Conservation (phyloP, 352 stramenopile genomes). For the Phytophthora pseudosyringae region DNA sequence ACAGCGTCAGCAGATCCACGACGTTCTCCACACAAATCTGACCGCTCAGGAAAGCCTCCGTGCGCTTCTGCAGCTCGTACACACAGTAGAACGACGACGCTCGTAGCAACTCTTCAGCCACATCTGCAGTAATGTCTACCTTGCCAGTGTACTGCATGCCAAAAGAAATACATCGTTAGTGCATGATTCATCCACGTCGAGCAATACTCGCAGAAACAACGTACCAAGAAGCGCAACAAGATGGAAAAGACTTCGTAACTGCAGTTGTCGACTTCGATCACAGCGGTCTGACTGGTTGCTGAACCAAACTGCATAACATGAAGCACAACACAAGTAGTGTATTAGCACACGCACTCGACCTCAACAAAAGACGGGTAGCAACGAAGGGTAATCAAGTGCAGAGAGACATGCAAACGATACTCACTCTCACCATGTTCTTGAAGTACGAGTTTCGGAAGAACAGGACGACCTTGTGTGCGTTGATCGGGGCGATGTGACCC, state of each 20-base stretch:
- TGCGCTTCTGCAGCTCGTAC: slow-evolving; percentile 86
- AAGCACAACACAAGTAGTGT: slow-evolving; percentile 12
- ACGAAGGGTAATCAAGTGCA: slow-evolving; percentile 2
- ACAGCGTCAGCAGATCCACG: slow-evolving; percentile 75
- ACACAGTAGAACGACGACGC: slow-evolving; percentile 87
- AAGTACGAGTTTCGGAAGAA: slow-evolving; percentile 93
- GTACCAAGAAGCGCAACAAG: slow-evolving; percentile 83
- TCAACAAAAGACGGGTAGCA: not conserved
- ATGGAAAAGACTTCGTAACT: slow-evolving; percentile 90
- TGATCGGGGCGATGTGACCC: slow-evolving; percentile 85
- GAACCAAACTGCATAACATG: slow-evolving; percentile 71
- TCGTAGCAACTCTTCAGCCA: slow-evolving; percentile 82
- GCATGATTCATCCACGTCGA: not conserved
- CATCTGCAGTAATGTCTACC: slow-evolving; percentile 81
- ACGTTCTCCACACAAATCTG: slow-evolving; percentile 87
- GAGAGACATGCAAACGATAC: slow-evolving; percentile 41
- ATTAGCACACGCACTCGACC: slow-evolving; percentile 15
- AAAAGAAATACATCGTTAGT: slow-evolving; percentile 24
- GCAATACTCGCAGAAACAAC: slow-evolving; percentile 20
- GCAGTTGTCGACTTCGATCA: slow-evolving; percentile 91
- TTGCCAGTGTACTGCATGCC: slow-evolving; percentile 88
- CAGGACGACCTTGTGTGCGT: slow-evolving; percentile 89
- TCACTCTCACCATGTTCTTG: slow-evolving; percentile 92
- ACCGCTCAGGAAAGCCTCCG: slow-evolving; percentile 77
- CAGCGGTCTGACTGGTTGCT: slow-evolving; percentile 79